A percentile compares a stretch with the other conserved stretches of the same genome.
phyloP scores from a whole-genome alignment of 768 basidiomycete genomes.

The Lentinula lateritia region DNA sequence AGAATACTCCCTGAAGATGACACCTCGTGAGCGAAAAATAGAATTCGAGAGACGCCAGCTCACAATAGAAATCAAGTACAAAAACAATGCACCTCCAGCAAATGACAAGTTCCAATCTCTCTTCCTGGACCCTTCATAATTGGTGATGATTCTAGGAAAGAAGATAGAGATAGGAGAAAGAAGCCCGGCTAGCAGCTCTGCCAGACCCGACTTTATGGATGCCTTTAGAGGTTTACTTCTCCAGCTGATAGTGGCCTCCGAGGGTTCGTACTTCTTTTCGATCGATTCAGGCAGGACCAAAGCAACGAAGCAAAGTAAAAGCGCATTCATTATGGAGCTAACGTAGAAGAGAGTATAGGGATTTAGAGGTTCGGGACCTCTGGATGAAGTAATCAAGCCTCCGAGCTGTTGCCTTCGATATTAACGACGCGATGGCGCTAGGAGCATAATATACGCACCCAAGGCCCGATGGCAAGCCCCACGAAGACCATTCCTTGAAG shows the following conservation, averaged over 20 bases:
- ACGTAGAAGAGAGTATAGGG: constrained; percentile 42
- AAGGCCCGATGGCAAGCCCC: constrained; percentile 76
- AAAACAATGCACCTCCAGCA: constrained; percentile 58
- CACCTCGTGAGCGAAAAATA: neutral
- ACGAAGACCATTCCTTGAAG: constrained; percentile 73
- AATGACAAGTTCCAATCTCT: constrained; percentile 74
- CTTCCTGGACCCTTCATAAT: constrained; percentile 27
- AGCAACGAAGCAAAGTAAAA: constrained; percentile 33
- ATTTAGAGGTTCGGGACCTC: constrained; percentile 20
- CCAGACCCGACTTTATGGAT: constrained; percentile 18
- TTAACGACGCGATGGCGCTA: neutral
- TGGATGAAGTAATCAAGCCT: neutral
- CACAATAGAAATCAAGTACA: constrained; percentile 61
- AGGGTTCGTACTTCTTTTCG: constrained; percentile 15
- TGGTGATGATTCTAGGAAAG: constrained; percentile 44
- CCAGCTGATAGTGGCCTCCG: neutral
- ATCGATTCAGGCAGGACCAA: constrained; percentile 54
- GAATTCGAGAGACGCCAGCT: constrained; percentile 16
- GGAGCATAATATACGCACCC: constrained; percentile 41
- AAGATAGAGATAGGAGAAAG: constrained; percentile 68
- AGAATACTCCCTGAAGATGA: constrained; percentile 52
- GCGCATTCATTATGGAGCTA: constrained; percentile 32
- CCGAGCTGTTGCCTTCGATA: neutral
- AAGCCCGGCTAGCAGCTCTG: constrained; percentile 35
- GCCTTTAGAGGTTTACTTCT: constrained; percentile 25